Evolutionary conservation across 495 filamentous ascomycete species (phyloP).

Genomic region (Platismatia glauca): DNA sequence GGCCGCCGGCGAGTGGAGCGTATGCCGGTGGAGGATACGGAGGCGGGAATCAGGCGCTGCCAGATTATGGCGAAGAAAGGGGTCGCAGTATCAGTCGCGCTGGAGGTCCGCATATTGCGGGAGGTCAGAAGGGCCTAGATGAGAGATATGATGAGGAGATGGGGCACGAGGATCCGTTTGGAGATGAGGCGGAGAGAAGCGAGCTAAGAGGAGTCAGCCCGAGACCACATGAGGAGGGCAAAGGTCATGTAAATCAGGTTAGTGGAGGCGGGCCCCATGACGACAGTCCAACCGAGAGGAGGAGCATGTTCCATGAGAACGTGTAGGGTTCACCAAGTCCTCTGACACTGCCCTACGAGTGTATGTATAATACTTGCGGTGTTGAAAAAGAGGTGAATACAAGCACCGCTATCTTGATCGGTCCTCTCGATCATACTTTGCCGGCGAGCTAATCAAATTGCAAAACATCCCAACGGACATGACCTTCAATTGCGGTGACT

Average conservation of each 20-base stretch:
- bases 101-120: conserved; percentile 28
- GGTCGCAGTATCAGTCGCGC: conserved; percentile 32
- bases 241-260: conserved; percentile 23
- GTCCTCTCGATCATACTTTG: no score
- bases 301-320: conserved; percentile 46
- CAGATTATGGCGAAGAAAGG: conserved; percentile 25
- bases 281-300: conserved; percentile 36
- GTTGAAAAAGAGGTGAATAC: neutral
- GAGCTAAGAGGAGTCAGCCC: conserved; percentile 49
- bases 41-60: conserved; percentile 20
- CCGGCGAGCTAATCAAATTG: no score
- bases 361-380: neutral
- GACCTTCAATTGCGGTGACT: no score
- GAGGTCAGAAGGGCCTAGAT: conserved; percentile 31
- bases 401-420: no score
- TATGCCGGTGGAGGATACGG: conserved; percentile 30
- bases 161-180: conserved; percentile 43
- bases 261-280: conserved; percentile 23
- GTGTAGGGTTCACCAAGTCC: conserved; percentile 17
- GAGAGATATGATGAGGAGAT: conserved; percentile 42
- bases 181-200: conserved; percentile 46
- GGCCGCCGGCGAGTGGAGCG: conserved; percentile 23
- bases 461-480: no score
- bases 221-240: conserved; percentile 38
- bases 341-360: neutral